These are phyloP conservation scores for Suillus subaureus DNA, from an alignment of 768 basidiomycete species.

Conservation along the genomic window DNA sequence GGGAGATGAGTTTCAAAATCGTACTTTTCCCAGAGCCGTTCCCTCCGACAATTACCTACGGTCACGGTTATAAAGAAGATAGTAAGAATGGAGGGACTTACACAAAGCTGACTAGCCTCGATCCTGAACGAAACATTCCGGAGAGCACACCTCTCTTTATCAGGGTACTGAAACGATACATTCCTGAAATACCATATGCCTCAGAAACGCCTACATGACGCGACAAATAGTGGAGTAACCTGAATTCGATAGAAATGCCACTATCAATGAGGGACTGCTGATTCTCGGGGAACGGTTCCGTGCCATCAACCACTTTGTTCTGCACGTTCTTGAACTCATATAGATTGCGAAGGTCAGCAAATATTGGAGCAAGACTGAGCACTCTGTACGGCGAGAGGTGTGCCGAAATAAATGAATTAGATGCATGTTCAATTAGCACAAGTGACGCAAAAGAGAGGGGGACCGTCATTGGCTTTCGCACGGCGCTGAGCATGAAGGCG, in stretches of 20 bases:
- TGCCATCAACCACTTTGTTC: conserved; percentile 60
- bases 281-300: conserved; percentile 50
- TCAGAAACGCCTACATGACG: conserved; percentile 14
- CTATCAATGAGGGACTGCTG: conserved; percentile 39
- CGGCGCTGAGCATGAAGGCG: conserved; percentile 61
- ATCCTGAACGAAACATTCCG: conserved; percentile 70
- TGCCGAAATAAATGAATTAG: conserved; percentile 48
- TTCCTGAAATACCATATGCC: conserved; percentile 40
- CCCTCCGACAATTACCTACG: conserved; percentile 71
- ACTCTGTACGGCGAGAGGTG: conserved; percentile 53
- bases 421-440: conserved; percentile 56
- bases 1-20: conserved; percentile 71
- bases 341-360: conserved; percentile 55
- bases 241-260: conserved; percentile 63
- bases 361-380: conserved; percentile 49
- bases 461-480: conserved; percentile 61
- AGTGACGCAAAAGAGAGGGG: conserved; percentile 66
- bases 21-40: conserved; percentile 86
- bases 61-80: not conserved
- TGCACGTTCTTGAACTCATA: conserved; percentile 63
- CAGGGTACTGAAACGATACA: conserved; percentile 74
- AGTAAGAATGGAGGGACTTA: conserved; percentile 34
- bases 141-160: conserved; percentile 51
- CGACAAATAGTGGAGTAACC: conserved; percentile 27
- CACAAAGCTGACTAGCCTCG: conserved; percentile 70